Evolutionary conservation across 148 eudicot genomes (phyloP), one percentile per base, ranked within the genome.

Genomic region (Rhododendron ovatum): DNA sequence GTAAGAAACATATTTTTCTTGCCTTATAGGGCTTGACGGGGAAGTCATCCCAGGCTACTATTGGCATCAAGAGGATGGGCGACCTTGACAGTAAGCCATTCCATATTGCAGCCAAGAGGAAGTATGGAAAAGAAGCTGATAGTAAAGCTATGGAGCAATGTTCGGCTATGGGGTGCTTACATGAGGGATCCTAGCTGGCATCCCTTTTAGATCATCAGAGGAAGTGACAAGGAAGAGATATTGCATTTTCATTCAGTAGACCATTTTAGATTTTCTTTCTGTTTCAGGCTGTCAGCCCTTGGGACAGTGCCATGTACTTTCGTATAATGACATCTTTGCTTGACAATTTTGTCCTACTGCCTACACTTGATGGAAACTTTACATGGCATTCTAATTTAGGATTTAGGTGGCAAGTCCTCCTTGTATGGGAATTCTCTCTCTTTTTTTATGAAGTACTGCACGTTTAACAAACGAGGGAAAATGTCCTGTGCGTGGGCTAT

Each of bases 11-110:
- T 18, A 48, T 55, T 53, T 50, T 50, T 43, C 9, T 81, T 28
- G 7, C 26, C 45, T 53, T 37, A 37, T 80, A 93, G 94, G 84
- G 78, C 45, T 84, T 88, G 41, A 81, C 80, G 35, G 81, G 78
- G 1, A 65, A 82, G 86, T 86, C 91, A 55, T 87, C 77, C 65
- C 79, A 88, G 65, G 84, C 88, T 45, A 41, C 35, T 43, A 82
- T 93, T 86, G 89, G 95, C n/a, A 87, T 93, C 61, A 93, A 91
- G 89, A 65, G 90, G 81, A 91, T 92, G 92, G 94, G 92, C 71
- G 92, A 90, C 78, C 90, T 93, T 39, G 87, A 90, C 37, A 26
- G 41, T n/a, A 89, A 86, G 87, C 89, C 91, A 2, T 93, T 93
- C 81, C 78, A 50, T 48, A 82, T 71, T 57, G 92, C 89, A 7